These are phyloP conservation scores for Glycine latifolia DNA, from an alignment of 306 rosid species.

Conservation along the genomic window DNA sequence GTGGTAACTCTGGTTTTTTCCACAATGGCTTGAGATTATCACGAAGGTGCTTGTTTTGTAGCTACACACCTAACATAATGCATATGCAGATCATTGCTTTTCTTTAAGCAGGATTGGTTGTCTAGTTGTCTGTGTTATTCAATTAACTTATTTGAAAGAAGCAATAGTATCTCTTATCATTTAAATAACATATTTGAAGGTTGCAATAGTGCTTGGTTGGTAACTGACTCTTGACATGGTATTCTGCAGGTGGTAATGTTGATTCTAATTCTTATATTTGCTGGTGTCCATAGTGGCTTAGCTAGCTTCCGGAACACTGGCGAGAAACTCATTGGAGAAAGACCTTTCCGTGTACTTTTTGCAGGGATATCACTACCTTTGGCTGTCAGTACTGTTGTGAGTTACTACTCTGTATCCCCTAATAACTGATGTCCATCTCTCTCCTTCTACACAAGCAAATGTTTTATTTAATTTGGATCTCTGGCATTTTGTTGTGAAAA, in stretches of 20 bases:
- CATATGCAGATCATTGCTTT: slow-evolving; percentile 16
- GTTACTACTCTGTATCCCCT: slow-evolving; percentile 45
- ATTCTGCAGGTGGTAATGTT: slow-evolving; percentile 84
- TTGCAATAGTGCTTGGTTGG: slow-evolving; percentile 14
- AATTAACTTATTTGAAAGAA: background rate
- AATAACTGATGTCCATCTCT: background rate
- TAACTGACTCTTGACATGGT: slow-evolving; percentile 42
- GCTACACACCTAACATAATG: background rate
- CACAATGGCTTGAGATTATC: background rate
- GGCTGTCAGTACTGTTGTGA: slow-evolving; percentile 89
- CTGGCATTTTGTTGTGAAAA: background rate
- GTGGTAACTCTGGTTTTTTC: background rate
- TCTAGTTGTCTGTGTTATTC: background rate
- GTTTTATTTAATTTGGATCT: slow-evolving; percentile 16
- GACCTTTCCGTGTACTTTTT: slow-evolving; percentile 93
- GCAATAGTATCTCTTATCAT: background rate
- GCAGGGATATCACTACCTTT: slow-evolving; percentile 89
- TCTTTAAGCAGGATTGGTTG: slow-evolving; percentile 6
- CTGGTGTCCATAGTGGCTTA: slow-evolving; percentile 84
- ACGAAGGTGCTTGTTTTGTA: background rate
- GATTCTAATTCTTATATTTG: slow-evolving; percentile 73
- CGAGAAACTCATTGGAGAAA: slow-evolving; percentile 89
- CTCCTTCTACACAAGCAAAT: background rate
- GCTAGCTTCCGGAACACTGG: slow-evolving; percentile 84
- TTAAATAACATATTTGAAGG: background rate